Conservation (phyloP, 83 land plant genomes). For the Picea mariana region DNA sequence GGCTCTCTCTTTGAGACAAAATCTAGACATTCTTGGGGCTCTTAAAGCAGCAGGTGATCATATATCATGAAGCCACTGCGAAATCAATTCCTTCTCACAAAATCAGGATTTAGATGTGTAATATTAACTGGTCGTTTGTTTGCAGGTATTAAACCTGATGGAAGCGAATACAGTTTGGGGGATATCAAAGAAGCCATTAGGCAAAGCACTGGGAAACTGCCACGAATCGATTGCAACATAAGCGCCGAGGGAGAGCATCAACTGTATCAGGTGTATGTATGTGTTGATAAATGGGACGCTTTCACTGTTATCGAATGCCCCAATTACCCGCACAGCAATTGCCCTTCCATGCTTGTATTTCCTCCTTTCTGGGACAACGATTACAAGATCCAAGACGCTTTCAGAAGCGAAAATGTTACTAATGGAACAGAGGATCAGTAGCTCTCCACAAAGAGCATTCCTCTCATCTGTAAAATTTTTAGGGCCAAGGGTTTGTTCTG, state of each 20-base stretch:
- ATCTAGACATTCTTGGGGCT: slow-evolving; percentile 43
- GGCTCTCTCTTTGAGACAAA: slow-evolving; percentile 49
- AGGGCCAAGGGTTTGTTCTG: no score
- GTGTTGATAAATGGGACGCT: slow-evolving; percentile 32
- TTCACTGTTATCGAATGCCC: slow-evolving; percentile 69
- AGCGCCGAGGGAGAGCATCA: no score
- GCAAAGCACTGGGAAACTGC: no score
- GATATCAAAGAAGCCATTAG: no score
- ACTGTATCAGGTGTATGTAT: no score
- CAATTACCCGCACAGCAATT: slow-evolving; percentile 39
- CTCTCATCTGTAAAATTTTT: no score
- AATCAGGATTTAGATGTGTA: neutral
- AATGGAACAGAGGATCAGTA: neutral
- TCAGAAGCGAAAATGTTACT: neutral
- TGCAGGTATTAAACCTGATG: no score
- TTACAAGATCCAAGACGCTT: neutral
- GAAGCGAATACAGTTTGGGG: no score
- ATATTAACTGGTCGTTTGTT: neutral
- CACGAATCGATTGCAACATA: no score
- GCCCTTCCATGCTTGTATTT: slow-evolving; percentile 47
- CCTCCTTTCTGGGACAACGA: slow-evolving; percentile 33
- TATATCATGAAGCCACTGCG: neutral
- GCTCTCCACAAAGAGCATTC: neutral
- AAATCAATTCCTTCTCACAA: neutral
- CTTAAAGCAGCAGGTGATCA: slow-evolving; percentile 48